Evolutionary conservation across 2,329 filamentous ascomycete genomes (phyloP).

Genomic region (Colletotrichum caudatum): DNA sequence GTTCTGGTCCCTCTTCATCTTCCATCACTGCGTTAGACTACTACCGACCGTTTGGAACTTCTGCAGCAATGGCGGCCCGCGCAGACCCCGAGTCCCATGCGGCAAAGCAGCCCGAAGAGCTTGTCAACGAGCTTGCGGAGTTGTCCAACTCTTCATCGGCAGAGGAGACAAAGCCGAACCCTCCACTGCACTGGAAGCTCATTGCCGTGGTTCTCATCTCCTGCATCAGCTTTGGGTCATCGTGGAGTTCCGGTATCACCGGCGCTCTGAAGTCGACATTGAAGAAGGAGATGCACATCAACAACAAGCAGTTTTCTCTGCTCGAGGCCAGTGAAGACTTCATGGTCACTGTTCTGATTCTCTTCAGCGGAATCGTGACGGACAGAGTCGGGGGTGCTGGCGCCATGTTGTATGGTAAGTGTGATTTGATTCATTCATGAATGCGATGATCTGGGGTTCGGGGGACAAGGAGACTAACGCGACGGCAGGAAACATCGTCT

Average conservation of each 20-base stretch:
- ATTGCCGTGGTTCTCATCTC: slow-evolving; percentile 61
- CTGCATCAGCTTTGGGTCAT: slow-evolving; percentile 69
- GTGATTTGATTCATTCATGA: neutral
- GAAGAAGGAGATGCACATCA: slow-evolving; percentile 70
- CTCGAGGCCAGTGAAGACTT: slow-evolving; percentile 72
- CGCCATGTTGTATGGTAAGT: slow-evolving; percentile 44
- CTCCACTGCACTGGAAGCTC: slow-evolving; percentile 43
- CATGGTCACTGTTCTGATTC: slow-evolving; percentile 69
- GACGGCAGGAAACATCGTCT: slow-evolving; percentile 67
- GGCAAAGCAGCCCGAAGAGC: slow-evolving; percentile 28
- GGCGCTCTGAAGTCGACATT: slow-evolving; percentile 71
- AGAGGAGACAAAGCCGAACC: slow-evolving; percentile 22
- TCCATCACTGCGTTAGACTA: neutral
- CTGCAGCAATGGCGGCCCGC: slow-evolving; percentile 19
- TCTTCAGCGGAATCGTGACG: slow-evolving; percentile 66
- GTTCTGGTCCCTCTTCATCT: neutral
- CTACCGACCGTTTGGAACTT: slow-evolving; percentile 5
- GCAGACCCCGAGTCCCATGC: slow-evolving; percentile 26
- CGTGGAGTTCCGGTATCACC: slow-evolving; percentile 71
- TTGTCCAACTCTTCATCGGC: slow-evolving; percentile 9
- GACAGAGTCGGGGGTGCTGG: slow-evolving; percentile 70
- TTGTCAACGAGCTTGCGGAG: slow-evolving; percentile 28
- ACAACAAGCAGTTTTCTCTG: slow-evolving; percentile 69
- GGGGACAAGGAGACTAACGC: neutral
- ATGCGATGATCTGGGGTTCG: neutral